A percentile compares a stretch with the other conserved stretches of the same genome.
Evolutionary conservation across 1,284 basidiomycete species (phyloP).

Genomic region (Kalmanozyma brasiliensis): DNA sequence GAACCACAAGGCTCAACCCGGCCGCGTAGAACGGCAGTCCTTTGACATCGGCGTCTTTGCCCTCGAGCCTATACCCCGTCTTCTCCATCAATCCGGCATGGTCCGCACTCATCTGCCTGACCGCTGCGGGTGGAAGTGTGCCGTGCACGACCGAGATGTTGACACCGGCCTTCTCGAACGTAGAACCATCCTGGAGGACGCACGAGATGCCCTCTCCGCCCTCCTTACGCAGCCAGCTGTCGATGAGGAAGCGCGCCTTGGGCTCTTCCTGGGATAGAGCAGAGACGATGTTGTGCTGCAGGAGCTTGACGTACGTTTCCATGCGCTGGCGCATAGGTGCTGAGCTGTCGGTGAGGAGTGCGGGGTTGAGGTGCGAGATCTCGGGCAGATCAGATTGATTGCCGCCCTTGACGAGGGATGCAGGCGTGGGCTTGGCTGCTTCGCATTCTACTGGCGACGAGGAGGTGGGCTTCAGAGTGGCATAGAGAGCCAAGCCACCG

Average conservation of each 20-base stretch:
- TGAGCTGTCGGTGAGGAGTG: slow-evolving; percentile 45
- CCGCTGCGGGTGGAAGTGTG: slow-evolving; percentile 83
- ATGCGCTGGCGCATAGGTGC: slow-evolving; percentile 75
- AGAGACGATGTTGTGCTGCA: slow-evolving; percentile 85
- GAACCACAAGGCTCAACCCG: slow-evolving; percentile 89
- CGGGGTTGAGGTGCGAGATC: slow-evolving; percentile 56
- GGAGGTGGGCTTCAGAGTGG: slow-evolving; percentile 3
- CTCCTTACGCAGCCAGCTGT: slow-evolving; percentile 83
- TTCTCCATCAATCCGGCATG: slow-evolving; percentile 74
- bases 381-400: slow-evolving; percentile 57
- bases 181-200: slow-evolving; percentile 78
- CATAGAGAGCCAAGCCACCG: slow-evolving; percentile 21
- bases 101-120: slow-evolving; percentile 93
- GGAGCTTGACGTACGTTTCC: slow-evolving; percentile 79
- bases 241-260: slow-evolving; percentile 78
- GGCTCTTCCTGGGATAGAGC: slow-evolving; percentile 82
- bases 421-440: slow-evolving; percentile 33
- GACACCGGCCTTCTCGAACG: slow-evolving; percentile 96
- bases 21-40: slow-evolving; percentile 91
- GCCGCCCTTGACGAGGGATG: slow-evolving; percentile 43
- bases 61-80: slow-evolving; percentile 59
- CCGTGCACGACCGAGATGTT: slow-evolving; percentile 95
- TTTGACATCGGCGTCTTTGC: slow-evolving; percentile 72
- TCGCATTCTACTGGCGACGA: slow-evolving; percentile 28
- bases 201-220: slow-evolving; percentile 90